These are phyloP conservation scores for Blastocystis sp. DNA, from an alignment of 352 stramenopile genomes.

Conservation along the genomic window DNA sequence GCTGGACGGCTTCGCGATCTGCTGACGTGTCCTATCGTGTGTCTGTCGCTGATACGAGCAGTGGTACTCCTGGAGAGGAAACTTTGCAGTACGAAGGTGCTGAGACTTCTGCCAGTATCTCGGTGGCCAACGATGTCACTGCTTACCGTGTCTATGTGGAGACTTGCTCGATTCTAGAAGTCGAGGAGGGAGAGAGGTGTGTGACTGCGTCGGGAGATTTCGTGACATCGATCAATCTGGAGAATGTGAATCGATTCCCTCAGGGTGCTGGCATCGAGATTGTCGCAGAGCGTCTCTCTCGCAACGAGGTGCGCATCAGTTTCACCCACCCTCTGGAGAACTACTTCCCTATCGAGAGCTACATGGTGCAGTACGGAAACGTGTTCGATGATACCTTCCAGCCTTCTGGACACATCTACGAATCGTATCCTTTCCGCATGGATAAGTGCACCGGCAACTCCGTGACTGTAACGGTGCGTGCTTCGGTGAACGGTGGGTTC, in stretches of 20 bases:
- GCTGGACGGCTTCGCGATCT: slow-evolving; percentile 4
- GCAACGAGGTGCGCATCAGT: background rate
- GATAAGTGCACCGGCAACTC: slow-evolving; percentile 11
- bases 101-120: background rate
- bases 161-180: background rate
- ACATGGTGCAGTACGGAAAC: slow-evolving; percentile 35
- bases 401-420: background rate
- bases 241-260: slow-evolving; percentile 29
- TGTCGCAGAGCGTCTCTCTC: slow-evolving; percentile 29
- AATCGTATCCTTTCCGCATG: slow-evolving; percentile 18
- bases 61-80: background rate
- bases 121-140: background rate
- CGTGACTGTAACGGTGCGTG: slow-evolving; percentile 14
- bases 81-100: background rate
- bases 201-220: background rate
- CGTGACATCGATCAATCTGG: slow-evolving; percentile 31
- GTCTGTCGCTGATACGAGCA: background rate
- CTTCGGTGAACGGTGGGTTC: background rate
- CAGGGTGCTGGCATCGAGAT: slow-evolving; percentile 14
- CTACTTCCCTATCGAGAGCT: slow-evolving; percentile 48
- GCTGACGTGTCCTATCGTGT: background rate
- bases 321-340: slow-evolving; percentile 54
- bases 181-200: background rate
- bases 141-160: background rate
- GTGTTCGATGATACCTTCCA: background rate